phyloP scores from a whole-genome alignment of 768 basidiomycete genomes.

The Kockovaella imperatae region DNA sequence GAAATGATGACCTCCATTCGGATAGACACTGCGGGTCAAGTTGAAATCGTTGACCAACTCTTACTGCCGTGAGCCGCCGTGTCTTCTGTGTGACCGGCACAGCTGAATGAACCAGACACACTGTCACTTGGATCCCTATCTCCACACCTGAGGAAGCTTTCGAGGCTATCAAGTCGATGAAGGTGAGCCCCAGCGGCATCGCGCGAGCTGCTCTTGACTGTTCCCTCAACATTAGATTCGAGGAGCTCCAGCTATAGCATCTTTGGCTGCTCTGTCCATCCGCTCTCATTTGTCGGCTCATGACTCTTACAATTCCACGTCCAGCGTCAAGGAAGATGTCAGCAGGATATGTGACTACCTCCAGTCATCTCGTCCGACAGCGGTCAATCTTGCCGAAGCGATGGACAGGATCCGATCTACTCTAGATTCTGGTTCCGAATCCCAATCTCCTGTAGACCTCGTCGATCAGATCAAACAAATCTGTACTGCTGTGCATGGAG shows the following conservation, averaged over 20 bases:
- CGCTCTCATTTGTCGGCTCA: constrained; percentile 58
- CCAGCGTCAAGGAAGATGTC: constrained; percentile 56
- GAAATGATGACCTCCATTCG: constrained; percentile 46
- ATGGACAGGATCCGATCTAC: constrained; percentile 60
- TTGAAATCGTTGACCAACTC: constrained; percentile 88
- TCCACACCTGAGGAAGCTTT: constrained; percentile 72
- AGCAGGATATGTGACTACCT: constrained; percentile 61
- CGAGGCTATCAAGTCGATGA: constrained; percentile 94
- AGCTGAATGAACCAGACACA: constrained; percentile 43
- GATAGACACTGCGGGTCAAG: constrained; percentile 48
- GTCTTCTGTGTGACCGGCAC: not conserved
- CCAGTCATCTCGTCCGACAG: constrained; percentile 84
- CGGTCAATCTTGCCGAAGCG: constrained; percentile 87
- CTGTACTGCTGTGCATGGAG: constrained; percentile 65
- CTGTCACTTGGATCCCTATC: constrained; percentile 48
- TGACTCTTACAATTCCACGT: constrained; percentile 46
- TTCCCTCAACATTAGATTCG: constrained; percentile 53
- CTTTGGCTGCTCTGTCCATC: constrained; percentile 75
- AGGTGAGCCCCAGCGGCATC: constrained; percentile 49
- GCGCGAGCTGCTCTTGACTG: not conserved
- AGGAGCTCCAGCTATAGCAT: constrained; percentile 91
- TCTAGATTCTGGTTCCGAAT: constrained; percentile 7
- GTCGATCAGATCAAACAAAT: constrained; percentile 59
- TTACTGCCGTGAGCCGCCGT: constrained; percentile 55
- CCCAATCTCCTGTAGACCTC: constrained; percentile 40